A percentile compares a stretch with the other conserved stretches of the same genome.
phyloP scores from a whole-genome alignment of 2,329 filamentous ascomycete genomes.

The Penicillium sumatraense region DNA sequence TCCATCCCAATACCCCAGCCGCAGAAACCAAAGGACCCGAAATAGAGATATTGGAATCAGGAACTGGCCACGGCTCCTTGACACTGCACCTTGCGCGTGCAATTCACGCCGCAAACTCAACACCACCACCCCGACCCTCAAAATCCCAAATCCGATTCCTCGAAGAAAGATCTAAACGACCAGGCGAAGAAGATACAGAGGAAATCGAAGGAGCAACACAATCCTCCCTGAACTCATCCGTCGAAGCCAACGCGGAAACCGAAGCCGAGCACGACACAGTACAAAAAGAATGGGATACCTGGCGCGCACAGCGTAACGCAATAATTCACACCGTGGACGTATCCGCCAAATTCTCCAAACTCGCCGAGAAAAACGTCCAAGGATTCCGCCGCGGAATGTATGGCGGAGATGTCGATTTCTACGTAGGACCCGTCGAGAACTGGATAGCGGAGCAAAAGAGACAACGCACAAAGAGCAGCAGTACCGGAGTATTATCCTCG shows the following conservation, averaged over 20 bases:
- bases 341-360: conserved; percentile 63
- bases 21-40: conserved; percentile 43
- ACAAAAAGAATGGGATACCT: conserved; percentile 49
- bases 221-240: no score
- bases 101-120: conserved; percentile 72
- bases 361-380: conserved; percentile 67
- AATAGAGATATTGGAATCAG: conserved; percentile 80
- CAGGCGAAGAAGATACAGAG: conserved; percentile 28
- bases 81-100: conserved; percentile 77
- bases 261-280: conserved; percentile 17
- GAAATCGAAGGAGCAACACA: conserved; percentile 8
- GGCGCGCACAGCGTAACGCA: conserved; percentile 62
- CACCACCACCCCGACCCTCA: conserved; percentile 50
- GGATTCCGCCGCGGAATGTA: conserved; percentile 74
- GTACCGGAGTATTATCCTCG: conserved; percentile 24
- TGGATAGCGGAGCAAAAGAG: conserved; percentile 63
- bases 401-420: conserved; percentile 71
- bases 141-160: conserved; percentile 38
- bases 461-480: conserved; percentile 37
- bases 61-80: conserved; percentile 81
- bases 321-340: conserved; percentile 77
- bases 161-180: conserved; percentile 26
- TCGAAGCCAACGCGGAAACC: no score
- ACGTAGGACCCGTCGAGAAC: conserved; percentile 67
- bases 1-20: conserved; percentile 61